Evolutionary conservation across 148 eudicot species (phyloP), one percentile per base, ranked within the genome.

Genomic region (Rhododendron ovatum): DNA sequence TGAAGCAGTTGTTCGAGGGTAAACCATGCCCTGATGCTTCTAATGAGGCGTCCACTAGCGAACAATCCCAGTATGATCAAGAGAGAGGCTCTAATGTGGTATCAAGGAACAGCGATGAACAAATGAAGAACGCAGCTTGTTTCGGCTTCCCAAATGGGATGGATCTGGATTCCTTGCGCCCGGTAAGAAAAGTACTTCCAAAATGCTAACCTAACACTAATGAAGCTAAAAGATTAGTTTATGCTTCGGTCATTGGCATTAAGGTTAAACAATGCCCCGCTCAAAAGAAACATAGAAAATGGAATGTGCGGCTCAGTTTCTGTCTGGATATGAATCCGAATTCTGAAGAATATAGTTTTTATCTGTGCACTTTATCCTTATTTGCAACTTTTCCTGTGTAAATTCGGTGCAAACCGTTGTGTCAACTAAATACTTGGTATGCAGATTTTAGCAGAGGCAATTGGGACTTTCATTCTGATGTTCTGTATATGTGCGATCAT

Each of bases 391-490:
- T 26, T 69, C 74, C 33, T 11, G 13, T 3, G 74, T 26, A 67
- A 10, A 67, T 24, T 63, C 69, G 3, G 74, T 67, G 74, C 35
- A 67, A 67, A 26, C 43, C 26, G 30, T 3, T 67, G 33, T 67
- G 59, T 63, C 35, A 28, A 47, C 75, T 28, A 2, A 53, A 7
- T 14, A 55, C 5, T n/a, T 43, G 50, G 39, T 51, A 50, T 88
- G 86, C 95, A 95, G 98, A 89, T 91, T 24, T 13, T 88, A 79
- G 97, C 95, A 87, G 98, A 95, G 86, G 87, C 91, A 10, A 7
- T 93, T 37, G 98, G 98, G n/a, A 91, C 93, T 13, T 94, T 92
- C 88, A 90, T 95, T 63, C 65, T 95, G 85, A 82, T 95, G 90
- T 95, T 93, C 86, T 88, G 95, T 86, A 89, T 95, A 81, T 78